Base-by-base conservation (phyloP, 192 early-diverging fungal species). In the Umbelopsis sp. region DNA sequence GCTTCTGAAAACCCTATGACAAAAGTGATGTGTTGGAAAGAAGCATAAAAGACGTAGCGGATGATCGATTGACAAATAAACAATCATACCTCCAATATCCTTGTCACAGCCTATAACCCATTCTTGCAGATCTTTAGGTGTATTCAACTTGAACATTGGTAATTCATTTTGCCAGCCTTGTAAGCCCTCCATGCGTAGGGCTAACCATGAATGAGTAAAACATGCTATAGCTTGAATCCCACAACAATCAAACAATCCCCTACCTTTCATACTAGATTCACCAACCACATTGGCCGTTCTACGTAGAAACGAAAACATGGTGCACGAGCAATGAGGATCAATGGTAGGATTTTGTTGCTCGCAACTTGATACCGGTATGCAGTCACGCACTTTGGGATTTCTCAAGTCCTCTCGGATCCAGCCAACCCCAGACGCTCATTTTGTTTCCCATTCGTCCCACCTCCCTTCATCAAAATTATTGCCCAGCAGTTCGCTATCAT, bases 51-150 rank as follows among this genome's bases (percentile, higher is more conserved):
- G 12, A 62, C 26, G 2, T 16, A 12, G 17, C 0, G 1, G 2
- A 0, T 22, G 20, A 21, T 29, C 17, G n/a, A 29, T 34, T 2
- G 31, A 12, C n/a, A n/a, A n/a, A n/a, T n/a, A n/a, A n/a, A n/a
- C n/a, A 16, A 29, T 32, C 29, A 12, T 82, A 66, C 86, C 88
- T 24, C 95, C 95, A 83, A 98, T 93, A 77, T 98, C 95, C 62
- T 90, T 89, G 80, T 98, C 97, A 2, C 90, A 92, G 0, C 97
- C 97, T 26, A 94, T 84, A 16, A 88, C 76, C 93, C 94, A 98
- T 24, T 81, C 67, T 44, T 90, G 71, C 36, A 98, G 69, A 73
- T 92, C 91, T 34, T 87, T 81, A 32, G 87, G 80, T 8, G 71
- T 74, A 36, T 87, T 87, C 41, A 96, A 77, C 4, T 82, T 70